A percentile compares a stretch with the other conserved stretches of the same genome.
Conservation (phyloP, 208 protist species). For the Wallacemonas sp. region DNA sequence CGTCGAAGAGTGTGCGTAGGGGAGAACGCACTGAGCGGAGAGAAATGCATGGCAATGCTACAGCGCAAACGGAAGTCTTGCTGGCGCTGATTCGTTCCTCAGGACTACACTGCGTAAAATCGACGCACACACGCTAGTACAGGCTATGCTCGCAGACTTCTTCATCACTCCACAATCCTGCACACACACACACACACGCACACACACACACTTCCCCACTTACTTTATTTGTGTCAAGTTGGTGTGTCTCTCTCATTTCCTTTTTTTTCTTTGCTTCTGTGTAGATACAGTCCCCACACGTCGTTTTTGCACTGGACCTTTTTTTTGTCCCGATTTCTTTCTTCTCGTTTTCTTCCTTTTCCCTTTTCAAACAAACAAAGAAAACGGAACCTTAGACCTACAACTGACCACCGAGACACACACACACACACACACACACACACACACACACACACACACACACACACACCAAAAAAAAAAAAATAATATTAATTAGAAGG, state of each 20-base stretch:
- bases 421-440: neutral
- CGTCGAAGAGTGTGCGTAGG: too few species aligned
- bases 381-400: neutral
- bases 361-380: neutral
- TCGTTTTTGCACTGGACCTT: constrained; percentile 14
- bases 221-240: neutral
- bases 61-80: too few species aligned
- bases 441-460: neutral
- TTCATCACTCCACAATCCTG: too few species aligned
- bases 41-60: too few species aligned
- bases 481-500: neutral
- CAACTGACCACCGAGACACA: neutral
- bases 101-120: too few species aligned
- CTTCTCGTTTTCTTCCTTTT: constrained; percentile 18
- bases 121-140: too few species aligned
- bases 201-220: neutral
- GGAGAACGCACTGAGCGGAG: too few species aligned
- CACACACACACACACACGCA: too few species aligned
- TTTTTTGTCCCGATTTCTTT: too few species aligned
- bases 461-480: neutral
- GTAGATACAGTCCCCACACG: too few species aligned
- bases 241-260: neutral
- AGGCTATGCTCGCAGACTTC: too few species aligned
- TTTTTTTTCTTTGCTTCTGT: constrained; percentile 9
- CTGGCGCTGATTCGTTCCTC: too few species aligned